Conservation (phyloP, 495 filamentous ascomycete genomes). For the Patellaria atrata region DNA sequence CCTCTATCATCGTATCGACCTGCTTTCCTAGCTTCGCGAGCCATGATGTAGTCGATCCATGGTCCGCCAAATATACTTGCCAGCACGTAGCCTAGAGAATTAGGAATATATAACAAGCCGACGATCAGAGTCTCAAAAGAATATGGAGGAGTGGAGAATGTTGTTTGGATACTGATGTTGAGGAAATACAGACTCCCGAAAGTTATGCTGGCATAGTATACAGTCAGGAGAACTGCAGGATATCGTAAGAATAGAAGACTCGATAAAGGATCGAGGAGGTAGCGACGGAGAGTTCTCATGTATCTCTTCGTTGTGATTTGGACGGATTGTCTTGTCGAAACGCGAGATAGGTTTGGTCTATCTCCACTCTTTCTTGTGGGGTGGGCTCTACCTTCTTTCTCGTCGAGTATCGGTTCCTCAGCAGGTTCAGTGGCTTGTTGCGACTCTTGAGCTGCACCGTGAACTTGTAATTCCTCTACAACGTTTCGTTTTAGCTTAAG, state of each 20-base stretch:
- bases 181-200: constrained; percentile 75
- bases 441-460: constrained; percentile 10
- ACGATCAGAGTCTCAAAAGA: constrained; percentile 57
- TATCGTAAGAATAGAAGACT: constrained; percentile 69
- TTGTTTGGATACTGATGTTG: constrained; percentile 69
- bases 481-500: constrained; percentile 12
- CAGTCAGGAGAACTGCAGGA: constrained; percentile 63
- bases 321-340: constrained; percentile 50
- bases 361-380: constrained; percentile 6
- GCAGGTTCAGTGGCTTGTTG: not conserved
- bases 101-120: constrained; percentile 70
- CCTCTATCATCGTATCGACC: constrained; percentile 56
- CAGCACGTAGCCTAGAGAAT: constrained; percentile 62
- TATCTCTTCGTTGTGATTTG: constrained; percentile 37
- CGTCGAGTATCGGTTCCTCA: not conserved
- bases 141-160: constrained; percentile 63
- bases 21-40: constrained; percentile 58
- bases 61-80: constrained; percentile 60
- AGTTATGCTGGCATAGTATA: constrained; percentile 69
- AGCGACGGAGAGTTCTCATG: constrained; percentile 42
- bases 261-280: constrained; percentile 65
- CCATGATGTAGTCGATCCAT: constrained; percentile 89
- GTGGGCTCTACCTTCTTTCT: too few relatives aligned
- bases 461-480: constrained; percentile 10
- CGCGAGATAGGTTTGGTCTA: constrained; percentile 33